These are phyloP conservation scores for Sarcocystis neurona DNA, from an alignment of 169 alveolate genomes.

Conservation along the genomic window DNA sequence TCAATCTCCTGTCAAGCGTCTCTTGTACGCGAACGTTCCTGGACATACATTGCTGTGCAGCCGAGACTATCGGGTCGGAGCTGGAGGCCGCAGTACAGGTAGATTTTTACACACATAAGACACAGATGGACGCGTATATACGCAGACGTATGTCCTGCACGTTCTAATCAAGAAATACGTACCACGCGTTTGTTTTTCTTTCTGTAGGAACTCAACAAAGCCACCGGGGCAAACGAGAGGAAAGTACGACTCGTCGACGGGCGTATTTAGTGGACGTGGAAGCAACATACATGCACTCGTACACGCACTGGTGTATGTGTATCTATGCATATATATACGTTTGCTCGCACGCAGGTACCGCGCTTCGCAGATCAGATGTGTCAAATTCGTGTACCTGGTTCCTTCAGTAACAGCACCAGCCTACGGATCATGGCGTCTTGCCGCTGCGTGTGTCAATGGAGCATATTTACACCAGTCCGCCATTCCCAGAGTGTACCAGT, in stretches of 20 bases:
- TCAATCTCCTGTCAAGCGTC: too few relatives aligned
- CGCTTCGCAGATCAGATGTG: too few relatives aligned
- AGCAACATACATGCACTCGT: too few relatives aligned
- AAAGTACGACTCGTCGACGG: neutral
- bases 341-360: too few relatives aligned
- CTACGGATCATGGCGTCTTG: conserved; percentile 5
- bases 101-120: neutral
- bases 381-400: neutral
- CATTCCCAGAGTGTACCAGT: neutral
- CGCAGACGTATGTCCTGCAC: neutral
- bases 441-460: neutral
- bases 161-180: neutral
- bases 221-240: conserved; percentile 28
- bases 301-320: too few relatives aligned
- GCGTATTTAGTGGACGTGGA: too few relatives aligned
- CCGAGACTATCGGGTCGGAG: conserved; percentile 45
- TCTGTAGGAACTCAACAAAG: neutral
- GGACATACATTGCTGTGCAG: neutral
- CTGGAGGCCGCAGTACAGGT: conserved; percentile 54
- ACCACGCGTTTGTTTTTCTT: too few relatives aligned
- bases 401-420: conserved; percentile 15
- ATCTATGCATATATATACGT: too few relatives aligned
- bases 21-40: too few relatives aligned
- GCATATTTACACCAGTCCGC: neutral
- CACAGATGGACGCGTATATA: neutral